Conservation (phyloP, 2,329 filamentous ascomycete genomes). For the Venturia asperata region DNA sequence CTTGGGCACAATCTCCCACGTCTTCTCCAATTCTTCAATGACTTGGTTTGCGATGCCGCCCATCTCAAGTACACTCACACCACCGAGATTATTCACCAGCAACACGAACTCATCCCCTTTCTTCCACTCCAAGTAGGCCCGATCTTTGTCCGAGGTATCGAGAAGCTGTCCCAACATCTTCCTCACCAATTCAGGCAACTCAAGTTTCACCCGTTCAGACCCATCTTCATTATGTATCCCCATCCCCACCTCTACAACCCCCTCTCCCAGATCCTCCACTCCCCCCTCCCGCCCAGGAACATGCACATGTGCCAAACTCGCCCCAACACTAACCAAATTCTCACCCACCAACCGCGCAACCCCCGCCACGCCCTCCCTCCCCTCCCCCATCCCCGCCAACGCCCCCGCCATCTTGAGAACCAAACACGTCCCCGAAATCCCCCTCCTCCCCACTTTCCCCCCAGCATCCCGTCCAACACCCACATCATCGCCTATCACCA, state of each 20-base stretch:
- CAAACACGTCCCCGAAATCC: conserved; percentile 84
- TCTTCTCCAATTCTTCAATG: conserved; percentile 50
- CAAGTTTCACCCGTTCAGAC: conserved; percentile 36
- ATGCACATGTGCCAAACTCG: conserved; percentile 84
- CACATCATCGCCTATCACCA: conserved; percentile 86
- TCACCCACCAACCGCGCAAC: conserved; percentile 64
- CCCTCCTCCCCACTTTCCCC: conserved; percentile 86
- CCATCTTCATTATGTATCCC: conserved; percentile 39
- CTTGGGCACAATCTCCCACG: conserved; percentile 54
- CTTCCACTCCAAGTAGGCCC: conserved; percentile 60
- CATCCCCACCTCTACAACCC: conserved; percentile 63
- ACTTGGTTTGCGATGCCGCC: conserved; percentile 66
- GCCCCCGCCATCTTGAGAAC: conserved; percentile 89
- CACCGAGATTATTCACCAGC: conserved; percentile 68
- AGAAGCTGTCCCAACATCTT: conserved; percentile 61
- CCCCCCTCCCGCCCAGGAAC: conserved; percentile 67
- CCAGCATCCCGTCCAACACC: conserved; percentile 74
- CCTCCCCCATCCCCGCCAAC: conserved; percentile 60
- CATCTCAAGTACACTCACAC: conserved; percentile 64
- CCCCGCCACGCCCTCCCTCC: conserved; percentile 61
- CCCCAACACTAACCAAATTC: conserved; percentile 79
- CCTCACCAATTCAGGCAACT: conserved; percentile 40
- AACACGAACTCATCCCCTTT: conserved; percentile 58
- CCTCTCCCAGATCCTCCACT: conserved; percentile 46
- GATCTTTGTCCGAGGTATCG: conserved; percentile 56